Evolutionary conservation across 495 filamentous ascomycete species (phyloP), one percentile per base, ranked within the genome.

Genomic region (Podospora pseudocomata): DNA sequence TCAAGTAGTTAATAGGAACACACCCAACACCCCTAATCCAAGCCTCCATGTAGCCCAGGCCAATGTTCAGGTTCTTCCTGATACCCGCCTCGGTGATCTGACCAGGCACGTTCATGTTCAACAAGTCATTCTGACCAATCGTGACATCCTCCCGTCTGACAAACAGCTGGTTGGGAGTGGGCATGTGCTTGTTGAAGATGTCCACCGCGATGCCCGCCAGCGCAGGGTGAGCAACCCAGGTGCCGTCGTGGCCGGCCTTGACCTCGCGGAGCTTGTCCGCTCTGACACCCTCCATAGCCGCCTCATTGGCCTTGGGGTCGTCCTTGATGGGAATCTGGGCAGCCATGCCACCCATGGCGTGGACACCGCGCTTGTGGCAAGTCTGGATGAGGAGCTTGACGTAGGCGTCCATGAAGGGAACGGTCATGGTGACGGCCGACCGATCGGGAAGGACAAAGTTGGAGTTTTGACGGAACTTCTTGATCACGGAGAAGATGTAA

Each of bases 401-500:
- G 75, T 99, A 98, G 63, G 95, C 86, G 72, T 98, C 94, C 95
- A 99, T 98, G 84, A 99, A 99, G 2, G 95, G 95, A 0, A 96
- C 92, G 28, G 94, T 97, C 95, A 99, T 99, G 71, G 95, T 99
- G 49, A 99, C 92, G 67, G 87, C 86, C 44, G 88, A 88, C 60
- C 95, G 92, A 75, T 99, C 96, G 11, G 95, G 96, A 18, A 99
- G 88, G 67, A 98, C 88, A 77, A 97, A 99, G 77, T 89, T 88
- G 69, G 91, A 83, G 84, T 97, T 93, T 71, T 97, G 88, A 73
- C 96, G 91, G 89, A 98, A 97, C 82, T 97, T 97, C 86, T 99
- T 99, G 86, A 99, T 99, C 76, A 95, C 92, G 79, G 90, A 94
- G 86, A 99, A 99, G 83, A 99, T 98, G 86, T 99, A 99, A 78